Base-by-base conservation (phyloP, 148 eudicot genomes). In the Silene latifolia region DNA sequence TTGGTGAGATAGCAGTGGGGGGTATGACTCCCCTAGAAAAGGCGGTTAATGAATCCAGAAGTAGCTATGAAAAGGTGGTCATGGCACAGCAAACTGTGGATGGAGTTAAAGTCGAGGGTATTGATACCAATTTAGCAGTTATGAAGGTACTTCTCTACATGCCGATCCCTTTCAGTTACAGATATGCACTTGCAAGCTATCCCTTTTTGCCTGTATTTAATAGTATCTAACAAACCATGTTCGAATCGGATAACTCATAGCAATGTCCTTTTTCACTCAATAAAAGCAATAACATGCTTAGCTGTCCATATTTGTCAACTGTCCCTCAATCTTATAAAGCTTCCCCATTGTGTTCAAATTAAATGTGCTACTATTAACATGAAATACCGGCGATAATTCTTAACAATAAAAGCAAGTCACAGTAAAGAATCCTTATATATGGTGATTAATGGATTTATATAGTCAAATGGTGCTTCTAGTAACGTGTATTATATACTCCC, bases 91-190 rank as follows among this genome's bases (percentile, higher is more conserved):
- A 90, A 77, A 82, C 98, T 13, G 88, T 94, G 47, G 90, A 91
- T 81, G 98, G 96, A 59, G 98, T 90, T 44, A 94, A 92, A 89
- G 96, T 92, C 14, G 96, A 94, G 73, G 98, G 96, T 18, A 81
- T 94, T 72, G 98, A 94, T 77, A 94, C 97, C 73, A 94, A 94
- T 70, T 78, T 94, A 85, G 97, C 91, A 59, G 89, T 94, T 64
- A 89, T 92, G 91, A 87, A 89, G 98, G 98, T 94, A 82, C 18
- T 51, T 21, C 18, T 73, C 53, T 5, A 56, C 74, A 20, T 21
- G 64, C 12, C 47, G 2, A 5, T 24, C 65, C 32, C 68, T 69
- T 76, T 46, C 68, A 60, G 14, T 27, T 14, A 21, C 3, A 46
- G 68, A 58, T 58, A 21, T 9, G 17, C 46, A 59, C 15, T 61